Conservation (phyloP, 2,329 filamentous ascomycete genomes). For the Fusarium nygamai region DNA sequence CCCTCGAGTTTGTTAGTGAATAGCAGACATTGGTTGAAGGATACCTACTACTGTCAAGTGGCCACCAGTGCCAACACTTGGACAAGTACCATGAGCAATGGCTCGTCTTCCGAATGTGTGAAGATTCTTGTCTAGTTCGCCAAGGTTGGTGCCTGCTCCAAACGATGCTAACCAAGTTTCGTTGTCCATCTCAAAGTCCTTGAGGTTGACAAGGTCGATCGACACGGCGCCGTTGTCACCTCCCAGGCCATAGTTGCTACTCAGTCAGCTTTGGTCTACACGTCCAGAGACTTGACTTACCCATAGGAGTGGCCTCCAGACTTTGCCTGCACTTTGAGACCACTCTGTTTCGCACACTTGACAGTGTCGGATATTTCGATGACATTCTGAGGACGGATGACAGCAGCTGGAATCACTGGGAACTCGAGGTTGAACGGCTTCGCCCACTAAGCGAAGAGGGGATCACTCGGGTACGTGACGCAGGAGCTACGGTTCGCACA, state of each 20-base stretch:
- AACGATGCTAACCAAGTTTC: constrained; percentile 64
- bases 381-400: constrained; percentile 63
- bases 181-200: constrained; percentile 63
- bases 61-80: constrained; percentile 67
- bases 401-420: constrained; percentile 61
- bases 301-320: constrained; percentile 74
- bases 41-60: constrained; percentile 64
- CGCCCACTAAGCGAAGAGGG: constrained; percentile 60
- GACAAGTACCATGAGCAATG: constrained; percentile 68
- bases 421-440: constrained; percentile 64
- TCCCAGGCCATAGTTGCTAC: constrained; percentile 57
- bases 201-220: constrained; percentile 64
- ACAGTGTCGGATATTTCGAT: constrained; percentile 67
- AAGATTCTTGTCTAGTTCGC: constrained; percentile 61
- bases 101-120: constrained; percentile 64
- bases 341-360: constrained; percentile 62
- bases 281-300: constrained; percentile 45
- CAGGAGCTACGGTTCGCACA: constrained; percentile 58
- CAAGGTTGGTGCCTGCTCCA: constrained; percentile 63
- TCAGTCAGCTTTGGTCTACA: background rate
- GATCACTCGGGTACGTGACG: constrained; percentile 56
- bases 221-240: constrained; percentile 62
- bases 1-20: constrained; percentile 51
- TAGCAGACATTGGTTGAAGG: too few relatives aligned
- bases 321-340: constrained; percentile 67